These are phyloP conservation scores for Colletotrichum plurivorum DNA, from an alignment of 2,329 filamentous ascomycete genomes.

Conservation along the genomic window DNA sequence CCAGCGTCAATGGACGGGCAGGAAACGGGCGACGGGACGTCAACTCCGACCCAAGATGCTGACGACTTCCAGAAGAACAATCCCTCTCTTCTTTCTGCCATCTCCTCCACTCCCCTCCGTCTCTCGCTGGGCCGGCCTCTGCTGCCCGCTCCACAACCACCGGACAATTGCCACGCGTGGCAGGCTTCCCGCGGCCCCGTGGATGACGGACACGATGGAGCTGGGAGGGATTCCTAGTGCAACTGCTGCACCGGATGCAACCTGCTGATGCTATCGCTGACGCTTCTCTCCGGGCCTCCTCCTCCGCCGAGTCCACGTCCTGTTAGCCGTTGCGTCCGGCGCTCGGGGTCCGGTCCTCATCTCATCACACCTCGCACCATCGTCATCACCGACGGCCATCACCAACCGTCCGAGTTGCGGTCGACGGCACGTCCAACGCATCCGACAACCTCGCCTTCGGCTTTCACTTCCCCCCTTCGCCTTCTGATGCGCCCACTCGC, in stretches of 20 bases:
- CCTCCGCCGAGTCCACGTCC: too few relatives aligned
- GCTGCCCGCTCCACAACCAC: neutral
- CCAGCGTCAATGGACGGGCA: neutral
- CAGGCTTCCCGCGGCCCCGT: slow-evolving; percentile 1
- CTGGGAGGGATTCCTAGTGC: neutral
- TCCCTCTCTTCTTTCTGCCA: neutral
- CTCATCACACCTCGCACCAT: neutral
- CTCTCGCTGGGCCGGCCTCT: too few relatives aligned
- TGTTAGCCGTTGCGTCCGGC: too few relatives aligned
- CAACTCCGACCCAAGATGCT: slow-evolving; percentile 21
- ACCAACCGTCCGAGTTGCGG: too few relatives aligned
- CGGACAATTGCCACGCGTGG: slow-evolving; percentile 22
- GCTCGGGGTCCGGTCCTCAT: too few relatives aligned
- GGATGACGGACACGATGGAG: neutral
- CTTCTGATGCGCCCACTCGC: slow-evolving; percentile 20
- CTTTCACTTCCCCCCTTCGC: neutral
- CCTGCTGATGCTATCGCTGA: neutral
- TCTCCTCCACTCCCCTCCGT: too few relatives aligned
- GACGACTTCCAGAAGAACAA: slow-evolving; percentile 18
- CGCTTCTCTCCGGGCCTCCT: too few relatives aligned
- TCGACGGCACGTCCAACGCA: neutral
- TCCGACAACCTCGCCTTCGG: neutral
- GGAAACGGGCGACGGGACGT: slow-evolving; percentile 6
- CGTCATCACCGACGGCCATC: too few relatives aligned
- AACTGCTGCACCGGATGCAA: slow-evolving; percentile 1